phyloP scores from a whole-genome alignment of 2,329 filamentous ascomycete genomes.

The Cytospora paraplurivora region DNA sequence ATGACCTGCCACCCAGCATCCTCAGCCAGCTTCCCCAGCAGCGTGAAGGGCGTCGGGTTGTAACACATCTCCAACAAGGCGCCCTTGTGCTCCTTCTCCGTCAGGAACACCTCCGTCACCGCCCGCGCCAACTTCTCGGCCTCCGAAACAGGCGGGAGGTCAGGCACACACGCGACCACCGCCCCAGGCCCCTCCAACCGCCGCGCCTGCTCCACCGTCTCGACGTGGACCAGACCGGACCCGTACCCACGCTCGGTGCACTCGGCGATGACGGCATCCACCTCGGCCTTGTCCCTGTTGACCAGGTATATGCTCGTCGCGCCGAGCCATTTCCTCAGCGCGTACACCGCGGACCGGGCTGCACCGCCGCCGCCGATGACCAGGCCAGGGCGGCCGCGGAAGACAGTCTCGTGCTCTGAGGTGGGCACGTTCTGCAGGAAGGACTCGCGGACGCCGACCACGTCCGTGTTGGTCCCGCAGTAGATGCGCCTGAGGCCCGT shows the following conservation, averaged over 20 bases:
- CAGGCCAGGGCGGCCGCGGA: constrained; percentile 65
- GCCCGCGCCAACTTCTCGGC: constrained; percentile 63
- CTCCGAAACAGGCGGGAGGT: constrained; percentile 68
- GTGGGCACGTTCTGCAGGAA: constrained; percentile 60
- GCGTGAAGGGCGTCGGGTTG: constrained; percentile 71
- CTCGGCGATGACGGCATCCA: constrained; percentile 66
- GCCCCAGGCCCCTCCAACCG: constrained; percentile 62
- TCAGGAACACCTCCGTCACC: constrained; percentile 53
- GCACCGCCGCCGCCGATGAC: constrained; percentile 79
- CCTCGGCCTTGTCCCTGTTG: constrained; percentile 70
- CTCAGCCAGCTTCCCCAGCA: constrained; percentile 63
- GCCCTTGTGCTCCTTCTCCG: constrained; percentile 56
- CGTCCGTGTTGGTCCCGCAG: constrained; percentile 81
- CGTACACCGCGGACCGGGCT: constrained; percentile 76
- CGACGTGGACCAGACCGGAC: constrained; percentile 61
- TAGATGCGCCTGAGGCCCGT: constrained; percentile 49
- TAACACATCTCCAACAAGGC: constrained; percentile 83
- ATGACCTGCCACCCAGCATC: constrained; percentile 71
- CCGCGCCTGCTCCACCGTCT: constrained; percentile 61
- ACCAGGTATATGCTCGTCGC: constrained; percentile 73
- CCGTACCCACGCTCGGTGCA: constrained; percentile 63
- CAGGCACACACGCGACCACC: constrained; percentile 74
- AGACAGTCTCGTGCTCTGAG: constrained; percentile 46
- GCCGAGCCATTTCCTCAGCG: constrained; percentile 69
- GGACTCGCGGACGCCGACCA: constrained; percentile 74